phyloP scores from a whole-genome alignment of 2,329 filamentous ascomycete species.

The Westerdykella sp. region DNA sequence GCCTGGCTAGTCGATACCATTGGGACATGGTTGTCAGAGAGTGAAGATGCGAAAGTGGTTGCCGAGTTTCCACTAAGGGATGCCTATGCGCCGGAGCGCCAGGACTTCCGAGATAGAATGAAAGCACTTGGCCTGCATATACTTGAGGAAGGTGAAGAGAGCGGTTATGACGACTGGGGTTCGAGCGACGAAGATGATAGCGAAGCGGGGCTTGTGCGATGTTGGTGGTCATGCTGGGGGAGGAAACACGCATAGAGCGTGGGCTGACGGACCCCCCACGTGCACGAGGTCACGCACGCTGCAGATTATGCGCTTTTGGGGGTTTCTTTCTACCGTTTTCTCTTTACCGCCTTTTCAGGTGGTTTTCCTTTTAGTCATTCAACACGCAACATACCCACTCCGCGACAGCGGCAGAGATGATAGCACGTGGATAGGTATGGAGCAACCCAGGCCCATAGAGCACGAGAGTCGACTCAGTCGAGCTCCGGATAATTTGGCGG shows the following conservation, averaged over 20 bases:
- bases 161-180: conserved; percentile 69
- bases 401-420: conserved; percentile 21
- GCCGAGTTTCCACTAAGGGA: conserved; percentile 78
- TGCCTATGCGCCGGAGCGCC: conserved; percentile 58
- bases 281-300: background rate
- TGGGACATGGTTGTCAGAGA: conserved; percentile 56
- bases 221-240: conserved; percentile 63
- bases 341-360: background rate
- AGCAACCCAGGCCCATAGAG: conserved; percentile 6
- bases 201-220: conserved; percentile 48
- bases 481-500: conserved; percentile 32
- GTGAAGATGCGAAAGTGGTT: conserved; percentile 57
- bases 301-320: background rate
- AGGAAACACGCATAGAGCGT: conserved; percentile 15
- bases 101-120: conserved; percentile 60
- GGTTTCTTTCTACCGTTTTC: background rate
- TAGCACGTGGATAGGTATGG: conserved; percentile 4
- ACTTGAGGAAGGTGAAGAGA: conserved; percentile 56
- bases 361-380: conserved; percentile 10
- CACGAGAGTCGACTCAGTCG: conserved; percentile 1
- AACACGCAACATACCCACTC: conserved; percentile 9
- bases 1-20: conserved; percentile 66
- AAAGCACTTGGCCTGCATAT: conserved; percentile 46
- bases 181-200: conserved; percentile 46
- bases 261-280: background rate